Percentiles rank a stretch among this genome's conserved stretches.
These are phyloP conservation scores for Trichoderma atroviride DNA, from an alignment of 2,329 filamentous ascomycete species.

Conservation along the genomic window DNA sequence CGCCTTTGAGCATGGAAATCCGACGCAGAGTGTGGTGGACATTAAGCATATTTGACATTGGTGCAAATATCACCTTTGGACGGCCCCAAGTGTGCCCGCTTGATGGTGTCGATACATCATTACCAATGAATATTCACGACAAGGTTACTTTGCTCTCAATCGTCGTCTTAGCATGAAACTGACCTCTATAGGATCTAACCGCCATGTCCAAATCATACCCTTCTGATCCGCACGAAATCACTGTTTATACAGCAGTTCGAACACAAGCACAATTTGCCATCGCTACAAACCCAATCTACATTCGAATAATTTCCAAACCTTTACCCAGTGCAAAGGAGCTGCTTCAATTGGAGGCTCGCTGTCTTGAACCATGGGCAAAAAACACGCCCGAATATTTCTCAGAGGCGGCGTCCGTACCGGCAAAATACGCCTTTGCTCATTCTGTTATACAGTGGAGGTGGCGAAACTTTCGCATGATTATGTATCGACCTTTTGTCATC, in stretches of 20 bases:
- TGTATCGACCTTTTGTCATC: conserved; percentile 51
- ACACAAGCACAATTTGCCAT: conserved; percentile 50
- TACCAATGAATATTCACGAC: conserved; percentile 50
- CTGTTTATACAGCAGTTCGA: conserved; percentile 48
- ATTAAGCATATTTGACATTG: conserved; percentile 50
- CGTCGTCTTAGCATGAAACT: not conserved
- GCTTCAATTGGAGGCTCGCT: conserved; percentile 43
- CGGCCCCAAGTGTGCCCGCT: conserved; percentile 47
- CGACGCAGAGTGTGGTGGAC: conserved; percentile 44
- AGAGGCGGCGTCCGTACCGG: conserved; percentile 38
- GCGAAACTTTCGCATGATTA: conserved; percentile 51
- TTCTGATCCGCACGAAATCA: conserved; percentile 42
- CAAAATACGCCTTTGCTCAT: conserved; percentile 44
- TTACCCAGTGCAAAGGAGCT: conserved; percentile 47
- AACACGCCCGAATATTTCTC: conserved; percentile 43
- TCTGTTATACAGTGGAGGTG: conserved; percentile 49
- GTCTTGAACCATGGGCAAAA: conserved; percentile 44
- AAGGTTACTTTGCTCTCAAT: conserved; percentile 34
- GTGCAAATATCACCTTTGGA: conserved; percentile 52
- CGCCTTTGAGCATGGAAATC: conserved; percentile 41
- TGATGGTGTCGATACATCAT: conserved; percentile 46
- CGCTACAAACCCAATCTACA: conserved; percentile 49
- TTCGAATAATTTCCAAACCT: conserved; percentile 48
- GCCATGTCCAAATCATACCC: conserved; percentile 41
- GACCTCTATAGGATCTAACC: conserved; percentile 35